Base-by-base conservation (phyloP, 1,284 basidiomycete species). In the Cryptococcus sp. region DNA sequence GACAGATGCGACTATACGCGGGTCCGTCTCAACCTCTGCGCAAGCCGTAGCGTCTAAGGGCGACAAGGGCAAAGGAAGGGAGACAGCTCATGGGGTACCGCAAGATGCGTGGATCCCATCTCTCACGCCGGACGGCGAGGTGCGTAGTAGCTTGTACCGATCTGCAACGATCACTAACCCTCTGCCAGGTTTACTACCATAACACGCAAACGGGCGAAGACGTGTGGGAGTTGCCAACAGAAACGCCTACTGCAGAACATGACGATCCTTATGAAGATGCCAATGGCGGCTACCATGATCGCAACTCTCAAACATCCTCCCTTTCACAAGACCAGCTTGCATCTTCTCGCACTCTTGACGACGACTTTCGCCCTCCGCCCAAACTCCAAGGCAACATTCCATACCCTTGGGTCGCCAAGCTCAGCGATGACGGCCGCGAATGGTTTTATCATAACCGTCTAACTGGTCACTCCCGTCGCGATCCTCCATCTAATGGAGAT, bases 181-280 rank as follows among this genome's bases (percentile, higher is more conserved):
- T 39, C 20, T 62, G 58, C 3, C 73, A 97, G 89, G 90, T 97
- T 73, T 93, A 88, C 81, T 98, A 96, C 78, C 85, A 91, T 66
- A 98, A 98, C 72, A 89, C 89, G 0, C 84, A 89, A 65, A 97
- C 93, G 2, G 92, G 92, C 39, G 87, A 93, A 72, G 87, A 86
- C 41, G 86, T 91, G 15, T 85, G 86, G 68, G 91, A 97, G 67
- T 80, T 96, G 41, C 94, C 94, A 0, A 52, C 62, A 22, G 58
- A 61, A 19, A 55, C 47, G 4, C 52, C 64, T 16, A 52, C 43
- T 10, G 86, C 57, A 3, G 69, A 88, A 68, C 79, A 82, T 22
- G 86, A 87, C 52, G 84, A 85, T 20, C 77, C 79, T 38, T 53
- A 58, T 51, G 61, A 47, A 15, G 41, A 46, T 15, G 52, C 49